Conservation (phyloP, 371 early-diverging fungal species). For the Mucor irregularis region DNA sequence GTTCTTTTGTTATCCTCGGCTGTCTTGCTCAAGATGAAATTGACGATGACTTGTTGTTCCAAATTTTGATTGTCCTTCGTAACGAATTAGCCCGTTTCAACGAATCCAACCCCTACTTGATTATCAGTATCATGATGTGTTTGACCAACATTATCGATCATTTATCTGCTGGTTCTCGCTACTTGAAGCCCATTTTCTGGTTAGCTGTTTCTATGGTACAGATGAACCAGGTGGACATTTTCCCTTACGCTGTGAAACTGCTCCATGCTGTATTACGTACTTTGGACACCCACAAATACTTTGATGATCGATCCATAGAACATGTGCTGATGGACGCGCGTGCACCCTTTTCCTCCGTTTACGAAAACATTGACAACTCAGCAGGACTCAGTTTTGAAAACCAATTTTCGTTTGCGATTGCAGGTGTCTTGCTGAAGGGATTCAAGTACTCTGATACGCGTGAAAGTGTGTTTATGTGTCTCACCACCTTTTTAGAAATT, state of each 20-base stretch:
- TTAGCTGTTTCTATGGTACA: conserved; percentile 82
- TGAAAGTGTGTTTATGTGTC: conserved; percentile 62
- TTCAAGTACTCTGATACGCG: conserved; percentile 47
- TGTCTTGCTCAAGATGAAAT: conserved; percentile 83
- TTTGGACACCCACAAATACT: conserved; percentile 65
- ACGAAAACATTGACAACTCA: conserved; percentile 52
- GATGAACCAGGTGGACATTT: conserved; percentile 75
- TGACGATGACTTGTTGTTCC: conserved; percentile 84
- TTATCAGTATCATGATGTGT: conserved; percentile 84
- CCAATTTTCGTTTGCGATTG: conserved; percentile 74
- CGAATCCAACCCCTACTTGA: conserved; percentile 69
- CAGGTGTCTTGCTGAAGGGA: conserved; percentile 66
- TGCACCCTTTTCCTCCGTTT: conserved; percentile 45
- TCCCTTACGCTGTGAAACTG: conserved; percentile 68
- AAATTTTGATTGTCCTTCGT: conserved; percentile 82
- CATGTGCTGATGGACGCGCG: conserved; percentile 63
- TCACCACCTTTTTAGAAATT: conserved; percentile 72
- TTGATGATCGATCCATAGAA: conserved; percentile 50
- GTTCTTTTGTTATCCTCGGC: conserved; percentile 91
- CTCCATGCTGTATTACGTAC: conserved; percentile 69
- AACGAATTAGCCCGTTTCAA: conserved; percentile 80
- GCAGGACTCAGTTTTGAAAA: conserved; percentile 64
- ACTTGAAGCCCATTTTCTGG: conserved; percentile 86
- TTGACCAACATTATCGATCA: conserved; percentile 80
- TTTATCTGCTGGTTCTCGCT: conserved; percentile 69